Conservation (phyloP, 2,329 filamentous ascomycete species). For the Botrytis hyacinthi region DNA sequence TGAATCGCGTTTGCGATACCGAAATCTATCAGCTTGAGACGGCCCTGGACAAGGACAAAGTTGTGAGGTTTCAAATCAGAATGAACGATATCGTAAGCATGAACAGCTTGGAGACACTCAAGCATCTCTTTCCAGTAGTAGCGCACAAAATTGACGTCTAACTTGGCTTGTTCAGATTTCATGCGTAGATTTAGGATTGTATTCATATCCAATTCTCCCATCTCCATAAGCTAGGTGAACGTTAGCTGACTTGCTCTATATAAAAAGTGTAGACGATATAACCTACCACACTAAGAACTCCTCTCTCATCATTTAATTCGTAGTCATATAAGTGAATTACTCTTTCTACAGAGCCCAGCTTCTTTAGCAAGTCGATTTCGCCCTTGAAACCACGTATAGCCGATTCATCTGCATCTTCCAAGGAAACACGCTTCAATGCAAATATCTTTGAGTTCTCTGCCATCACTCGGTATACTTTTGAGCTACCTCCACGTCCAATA, state of each 20-base stretch:
- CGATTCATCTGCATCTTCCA: constrained; percentile 83
- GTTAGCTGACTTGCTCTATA: constrained; percentile 1
- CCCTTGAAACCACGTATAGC: constrained; percentile 87
- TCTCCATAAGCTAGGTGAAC: constrained; percentile 77
- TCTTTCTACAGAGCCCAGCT: constrained; percentile 78
- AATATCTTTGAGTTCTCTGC: constrained; percentile 96
- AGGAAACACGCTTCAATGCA: constrained; percentile 86
- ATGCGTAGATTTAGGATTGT: constrained; percentile 74
- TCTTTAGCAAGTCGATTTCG: constrained; percentile 87
- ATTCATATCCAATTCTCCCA: constrained; percentile 91
- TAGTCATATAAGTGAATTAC: constrained; percentile 90
- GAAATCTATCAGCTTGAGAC: constrained; percentile 95
- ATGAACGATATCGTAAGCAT: constrained; percentile 89
- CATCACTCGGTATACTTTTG: constrained; percentile 93
- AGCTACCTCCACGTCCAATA: constrained; percentile 88
- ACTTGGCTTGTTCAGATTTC: constrained; percentile 68
- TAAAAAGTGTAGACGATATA: background rate
- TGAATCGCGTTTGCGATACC: constrained; percentile 97
- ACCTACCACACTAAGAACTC: constrained; percentile 77
- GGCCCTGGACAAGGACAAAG: constrained; percentile 87
- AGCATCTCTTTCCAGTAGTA: constrained; percentile 99
- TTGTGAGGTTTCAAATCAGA: constrained; percentile 97
- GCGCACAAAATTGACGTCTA: constrained; percentile 90
- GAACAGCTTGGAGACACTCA: constrained; percentile 86
- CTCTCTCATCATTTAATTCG: constrained; percentile 90